Evolutionary conservation across 257 asterid genomes (phyloP).

Genomic region (Scutellaria baicalensis): DNA sequence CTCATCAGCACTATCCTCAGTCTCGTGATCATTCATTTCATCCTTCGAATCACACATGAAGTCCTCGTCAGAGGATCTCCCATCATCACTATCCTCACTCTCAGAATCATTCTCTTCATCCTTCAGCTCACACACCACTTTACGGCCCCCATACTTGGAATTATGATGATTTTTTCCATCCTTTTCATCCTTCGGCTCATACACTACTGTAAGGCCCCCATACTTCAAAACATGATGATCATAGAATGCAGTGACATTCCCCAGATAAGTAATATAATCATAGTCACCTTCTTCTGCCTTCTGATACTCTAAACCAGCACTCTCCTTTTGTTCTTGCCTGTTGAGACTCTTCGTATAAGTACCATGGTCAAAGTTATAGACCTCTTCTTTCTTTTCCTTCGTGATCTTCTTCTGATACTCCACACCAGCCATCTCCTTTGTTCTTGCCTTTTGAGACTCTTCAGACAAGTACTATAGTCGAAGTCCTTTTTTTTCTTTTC

Average conservation of each 20-base stretch:
- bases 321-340: too few relatives aligned
- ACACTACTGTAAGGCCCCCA: neutral
- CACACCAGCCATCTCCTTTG: too few relatives aligned
- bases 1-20: neutral
- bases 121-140: neutral
- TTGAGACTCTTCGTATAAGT: neutral
- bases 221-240: neutral
- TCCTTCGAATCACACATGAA: neutral
- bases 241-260: neutral
- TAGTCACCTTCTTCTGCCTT: neutral
- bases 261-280: neutral
- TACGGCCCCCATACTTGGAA: neutral
- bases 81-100: conserved; percentile 8
- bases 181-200: neutral
- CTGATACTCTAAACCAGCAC: too few relatives aligned
- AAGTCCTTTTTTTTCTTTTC: neutral
- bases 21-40: neutral
- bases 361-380: neutral
- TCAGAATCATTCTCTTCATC: neutral
- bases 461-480: neutral
- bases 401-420: neutral
- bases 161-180: neutral
- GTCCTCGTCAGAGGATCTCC: neutral
- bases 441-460: neutral
- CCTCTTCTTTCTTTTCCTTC: neutral